These are phyloP conservation scores for Coemansia guatemalensis DNA, from an alignment of 192 early-diverging fungal species.

Conservation along the genomic window DNA sequence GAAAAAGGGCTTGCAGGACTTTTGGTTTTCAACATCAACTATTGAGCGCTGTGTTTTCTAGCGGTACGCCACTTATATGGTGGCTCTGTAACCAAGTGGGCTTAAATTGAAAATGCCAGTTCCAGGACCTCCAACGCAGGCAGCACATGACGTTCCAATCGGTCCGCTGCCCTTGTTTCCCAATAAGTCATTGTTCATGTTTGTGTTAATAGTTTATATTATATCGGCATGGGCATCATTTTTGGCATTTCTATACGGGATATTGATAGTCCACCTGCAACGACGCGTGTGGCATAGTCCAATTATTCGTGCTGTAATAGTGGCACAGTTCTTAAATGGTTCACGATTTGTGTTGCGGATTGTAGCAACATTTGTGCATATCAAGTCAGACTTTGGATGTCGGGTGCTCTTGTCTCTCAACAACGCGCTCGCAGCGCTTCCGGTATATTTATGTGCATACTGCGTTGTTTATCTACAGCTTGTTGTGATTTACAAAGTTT, in stretches of 20 bases:
- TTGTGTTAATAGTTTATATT: constrained; percentile 12
- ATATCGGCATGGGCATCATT: constrained; percentile 16
- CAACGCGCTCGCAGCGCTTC: constrained; percentile 12
- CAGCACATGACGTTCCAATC: constrained; percentile 1
- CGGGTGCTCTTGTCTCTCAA: constrained; percentile 25
- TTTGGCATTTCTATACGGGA: constrained; percentile 25
- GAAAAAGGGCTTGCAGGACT: too few relatives aligned
- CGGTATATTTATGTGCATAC: constrained; percentile 26
- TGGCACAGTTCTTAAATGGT: constrained; percentile 31
- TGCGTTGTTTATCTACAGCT: constrained; percentile 46
- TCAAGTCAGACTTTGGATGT: constrained; percentile 23
- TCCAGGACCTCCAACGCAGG: too few relatives aligned
- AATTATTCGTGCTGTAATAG: constrained; percentile 35
- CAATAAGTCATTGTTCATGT: neutral
- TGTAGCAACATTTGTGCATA: constrained; percentile 3
- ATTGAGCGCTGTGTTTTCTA: too few relatives aligned
- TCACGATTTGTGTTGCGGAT: constrained; percentile 24
- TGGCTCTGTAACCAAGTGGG: too few relatives aligned
- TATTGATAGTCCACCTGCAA: constrained; percentile 1
- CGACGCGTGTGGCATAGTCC: constrained; percentile 19
- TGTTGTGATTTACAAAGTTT: constrained; percentile 31
- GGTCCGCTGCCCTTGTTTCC: constrained; percentile 13
- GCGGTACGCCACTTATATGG: too few relatives aligned
- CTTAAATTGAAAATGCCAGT: neutral
- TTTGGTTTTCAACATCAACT: too few relatives aligned